Evolutionary conservation across 371 early-diverging fungal genomes (phyloP), one percentile per base, ranked within the genome.

Genomic region (Capniomyces stellatus): DNA sequence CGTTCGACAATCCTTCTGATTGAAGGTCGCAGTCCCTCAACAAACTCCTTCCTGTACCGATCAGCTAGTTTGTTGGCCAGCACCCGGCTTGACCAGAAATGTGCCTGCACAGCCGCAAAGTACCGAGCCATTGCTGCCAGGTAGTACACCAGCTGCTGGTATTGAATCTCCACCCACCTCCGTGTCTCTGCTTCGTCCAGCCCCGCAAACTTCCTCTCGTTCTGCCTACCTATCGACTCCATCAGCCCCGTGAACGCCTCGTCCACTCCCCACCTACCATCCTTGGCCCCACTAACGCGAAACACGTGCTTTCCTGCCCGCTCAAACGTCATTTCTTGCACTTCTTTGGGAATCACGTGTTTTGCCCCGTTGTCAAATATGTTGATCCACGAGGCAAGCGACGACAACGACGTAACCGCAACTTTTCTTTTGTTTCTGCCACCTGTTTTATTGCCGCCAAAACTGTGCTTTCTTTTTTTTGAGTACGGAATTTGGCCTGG

Each of bases 151-250:
- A 51, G 22, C 63, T 64, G 64, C 19, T 64, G 66, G 31, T 52
- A 66, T 43, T 66, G 66, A 53, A 61, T 64, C 28, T 27, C 51
- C 22, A 64, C 58, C 66, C 66, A 66, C n/a, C 22, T 39, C 23
- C 52, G 55, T 3, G 43, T 44, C 6, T 51, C 58, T 2, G 21
- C 57, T 0, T 19, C 46, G 4, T 55, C 47, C 3, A 22, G 25
- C 3, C 48, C 48, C 12, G 28, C 21, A 19, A 35, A 35, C 39
- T 28, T 31, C 21, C 23, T 8, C 12, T 51, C 44, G 22, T 61
- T 58, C 1, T 59, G 58, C 19, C 51, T 51, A 8, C n/a, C 21
- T 18, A 6, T 44, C 19, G 40, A 31, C 39, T 31, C 51, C 6
- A 18, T 3, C n/a, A 25, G 13, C 35, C 35, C 15, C 15, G 6